Conservation (phyloP, 2,329 filamentous ascomycete species). For the Pestalotiopsis sp. region DNA sequence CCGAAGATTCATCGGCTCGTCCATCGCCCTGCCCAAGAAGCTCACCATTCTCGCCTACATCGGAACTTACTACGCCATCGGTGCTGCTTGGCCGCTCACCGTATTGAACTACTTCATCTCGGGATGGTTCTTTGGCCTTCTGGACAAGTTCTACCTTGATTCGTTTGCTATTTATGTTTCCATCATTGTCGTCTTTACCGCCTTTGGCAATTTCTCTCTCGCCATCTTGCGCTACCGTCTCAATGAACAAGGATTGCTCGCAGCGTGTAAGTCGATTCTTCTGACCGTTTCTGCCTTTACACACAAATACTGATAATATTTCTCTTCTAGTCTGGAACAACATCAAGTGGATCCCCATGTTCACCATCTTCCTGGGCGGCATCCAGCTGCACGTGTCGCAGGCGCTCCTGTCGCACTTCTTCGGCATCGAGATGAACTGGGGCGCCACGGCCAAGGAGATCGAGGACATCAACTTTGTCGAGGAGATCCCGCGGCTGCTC, state of each 20-base stretch:
- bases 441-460: slow-evolving; percentile 35
- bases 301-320: not conserved
- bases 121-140: slow-evolving; percentile 61
- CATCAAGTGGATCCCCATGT: slow-evolving; percentile 48
- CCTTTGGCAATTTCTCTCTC: slow-evolving; percentile 42
- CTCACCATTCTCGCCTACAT: slow-evolving; percentile 77
- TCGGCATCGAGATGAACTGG: slow-evolving; percentile 43
- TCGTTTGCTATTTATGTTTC: slow-evolving; percentile 35
- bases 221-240: slow-evolving; percentile 62
- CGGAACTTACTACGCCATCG: slow-evolving; percentile 80
- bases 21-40: slow-evolving; percentile 75
- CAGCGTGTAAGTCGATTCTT: slow-evolving; percentile 34
- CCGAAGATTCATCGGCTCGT: slow-evolving; percentile 70
- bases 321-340: slow-evolving; percentile 48
- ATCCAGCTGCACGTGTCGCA: slow-evolving; percentile 42
- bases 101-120: slow-evolving; percentile 74
- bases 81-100: slow-evolving; percentile 74
- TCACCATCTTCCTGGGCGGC: slow-evolving; percentile 45
- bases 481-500: slow-evolving; percentile 32
- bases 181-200: slow-evolving; percentile 34
- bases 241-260: slow-evolving; percentile 49
- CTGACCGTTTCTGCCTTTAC: not conserved
- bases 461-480: slow-evolving; percentile 34
- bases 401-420: slow-evolving; percentile 42
- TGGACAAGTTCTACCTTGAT: slow-evolving; percentile 69